Evolutionary conservation across 1,139 yeast genomes (phyloP).

Genomic region (Taphrina populina): DNA sequence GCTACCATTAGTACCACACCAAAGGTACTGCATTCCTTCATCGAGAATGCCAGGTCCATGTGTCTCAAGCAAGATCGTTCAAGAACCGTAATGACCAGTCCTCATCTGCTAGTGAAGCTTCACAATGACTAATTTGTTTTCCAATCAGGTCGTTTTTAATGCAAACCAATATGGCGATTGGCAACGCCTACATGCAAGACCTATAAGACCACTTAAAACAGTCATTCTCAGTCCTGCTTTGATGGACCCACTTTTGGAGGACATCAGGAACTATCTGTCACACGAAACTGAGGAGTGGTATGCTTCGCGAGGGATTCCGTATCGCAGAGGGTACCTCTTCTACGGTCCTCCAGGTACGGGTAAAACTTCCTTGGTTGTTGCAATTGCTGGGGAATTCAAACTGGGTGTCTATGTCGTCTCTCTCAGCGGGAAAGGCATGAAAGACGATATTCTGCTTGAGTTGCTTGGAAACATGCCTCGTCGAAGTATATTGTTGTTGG

Average conservation of each 20-base stretch:
- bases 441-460: constrained; percentile 91
- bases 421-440: constrained; percentile 81
- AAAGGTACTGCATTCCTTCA: constrained; percentile 7
- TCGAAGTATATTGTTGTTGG: constrained; percentile 75
- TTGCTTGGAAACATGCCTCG: constrained; percentile 95
- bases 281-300: constrained; percentile 77
- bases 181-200: constrained; percentile 52
- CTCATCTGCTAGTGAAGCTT: too few relatives aligned
- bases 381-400: constrained; percentile 92
- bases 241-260: constrained; percentile 63
- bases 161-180: constrained; percentile 31
- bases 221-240: constrained; percentile 80
- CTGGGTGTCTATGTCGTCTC: constrained; percentile 92
- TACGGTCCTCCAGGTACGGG: constrained; percentile 99
- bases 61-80: constrained; percentile 26
- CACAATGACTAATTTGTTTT: too few relatives aligned
- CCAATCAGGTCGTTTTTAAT: constrained; percentile 8
- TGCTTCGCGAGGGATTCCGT: constrained; percentile 92
- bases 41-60: constrained; percentile 12
- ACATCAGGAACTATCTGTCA: constrained; percentile 72
- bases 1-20: constrained; percentile 22
- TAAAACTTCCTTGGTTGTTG: constrained; percentile 91
- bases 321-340: constrained; percentile 86
- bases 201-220: constrained; percentile 76
- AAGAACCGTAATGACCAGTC: constrained; percentile 4